These are phyloP conservation scores for Eremothecium cymbalariae DNA, from an alignment of 1,139 yeast genomes.

Conservation along the genomic window DNA sequence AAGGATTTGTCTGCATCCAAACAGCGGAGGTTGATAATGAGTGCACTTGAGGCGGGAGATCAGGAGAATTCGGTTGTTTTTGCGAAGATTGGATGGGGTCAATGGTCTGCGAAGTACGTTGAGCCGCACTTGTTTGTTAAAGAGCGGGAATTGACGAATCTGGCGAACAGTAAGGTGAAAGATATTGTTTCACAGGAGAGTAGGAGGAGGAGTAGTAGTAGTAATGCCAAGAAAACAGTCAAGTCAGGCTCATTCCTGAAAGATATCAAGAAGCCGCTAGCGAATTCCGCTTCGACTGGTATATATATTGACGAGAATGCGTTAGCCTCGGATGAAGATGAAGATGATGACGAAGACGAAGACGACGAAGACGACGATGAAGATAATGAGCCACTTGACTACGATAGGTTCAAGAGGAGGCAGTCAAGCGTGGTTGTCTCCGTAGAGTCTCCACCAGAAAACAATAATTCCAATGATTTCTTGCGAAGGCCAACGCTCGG, in stretches of 20 bases:
- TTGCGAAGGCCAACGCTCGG: background rate
- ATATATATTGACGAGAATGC: slow-evolving; percentile 38
- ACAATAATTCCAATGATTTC: slow-evolving; percentile 11
- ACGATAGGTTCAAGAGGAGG: slow-evolving; percentile 17
- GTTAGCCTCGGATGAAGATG: slow-evolving; percentile 35
- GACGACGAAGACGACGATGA: slow-evolving; percentile 27
- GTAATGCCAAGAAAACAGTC: slow-evolving; percentile 5
- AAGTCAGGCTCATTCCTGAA: slow-evolving; percentile 5
- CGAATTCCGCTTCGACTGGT: slow-evolving; percentile 5
- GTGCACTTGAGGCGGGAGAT: slow-evolving; percentile 73
- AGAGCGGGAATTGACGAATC: slow-evolving; percentile 29
- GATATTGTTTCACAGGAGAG: slow-evolving; percentile 34
- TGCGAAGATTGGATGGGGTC: slow-evolving; percentile 97
- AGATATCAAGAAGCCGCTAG: slow-evolving; percentile 3
- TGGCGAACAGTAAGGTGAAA: slow-evolving; percentile 33
- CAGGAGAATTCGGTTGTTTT: slow-evolving; percentile 57
- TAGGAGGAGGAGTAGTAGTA: slow-evolving; percentile 35
- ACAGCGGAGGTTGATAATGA: slow-evolving; percentile 83
- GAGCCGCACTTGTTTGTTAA: slow-evolving; percentile 40
- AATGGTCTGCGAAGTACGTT: slow-evolving; percentile 76
- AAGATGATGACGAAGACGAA: slow-evolving; percentile 22
- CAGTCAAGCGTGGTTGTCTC: slow-evolving; percentile 25
- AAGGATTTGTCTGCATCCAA: slow-evolving; percentile 75
- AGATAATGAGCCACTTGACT: slow-evolving; percentile 23
- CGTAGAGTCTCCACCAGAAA: slow-evolving; percentile 19